Conservation (phyloP, 2,329 filamentous ascomycete genomes). For the Clonostachys sp. region DNA sequence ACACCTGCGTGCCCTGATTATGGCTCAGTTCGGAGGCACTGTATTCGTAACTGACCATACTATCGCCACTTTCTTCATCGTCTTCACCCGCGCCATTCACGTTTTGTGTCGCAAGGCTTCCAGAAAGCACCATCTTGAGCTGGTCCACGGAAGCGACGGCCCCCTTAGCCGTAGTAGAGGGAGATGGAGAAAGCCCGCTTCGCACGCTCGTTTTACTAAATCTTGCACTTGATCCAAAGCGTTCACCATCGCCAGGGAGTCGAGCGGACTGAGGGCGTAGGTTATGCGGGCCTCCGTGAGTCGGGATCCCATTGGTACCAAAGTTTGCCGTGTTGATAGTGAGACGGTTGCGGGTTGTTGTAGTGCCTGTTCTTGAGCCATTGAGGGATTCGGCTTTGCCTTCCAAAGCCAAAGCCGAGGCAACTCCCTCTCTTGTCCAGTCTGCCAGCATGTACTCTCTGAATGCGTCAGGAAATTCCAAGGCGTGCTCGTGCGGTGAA, state of each 20-base stretch:
- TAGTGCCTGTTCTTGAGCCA: constrained; percentile 67
- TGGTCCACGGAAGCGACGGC: constrained; percentile 59
- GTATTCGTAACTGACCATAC: constrained; percentile 67
- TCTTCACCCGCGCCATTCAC: constrained; percentile 25
- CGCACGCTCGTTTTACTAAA: constrained; percentile 50
- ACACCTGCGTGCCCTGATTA: constrained; percentile 28
- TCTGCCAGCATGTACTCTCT: constrained; percentile 72
- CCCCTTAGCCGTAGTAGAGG: constrained; percentile 36
- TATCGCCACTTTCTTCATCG: constrained; percentile 56
- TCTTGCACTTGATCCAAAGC: constrained; percentile 29
- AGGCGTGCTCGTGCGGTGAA: constrained; percentile 24
- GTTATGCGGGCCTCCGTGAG: constrained; percentile 40
- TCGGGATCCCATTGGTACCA: constrained; percentile 27
- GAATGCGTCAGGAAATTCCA: constrained; percentile 61
- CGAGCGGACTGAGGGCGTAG: constrained; percentile 43
- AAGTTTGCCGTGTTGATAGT: constrained; percentile 44
- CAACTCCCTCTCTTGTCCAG: constrained; percentile 74
- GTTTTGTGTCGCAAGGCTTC: constrained; percentile 35
- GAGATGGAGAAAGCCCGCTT: constrained; percentile 41
- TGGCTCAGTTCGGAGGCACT: constrained; percentile 64
- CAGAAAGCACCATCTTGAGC: constrained; percentile 56
- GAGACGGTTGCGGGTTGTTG: constrained; percentile 47
- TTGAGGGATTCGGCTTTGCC: constrained; percentile 71
- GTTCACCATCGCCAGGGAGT: constrained; percentile 22
- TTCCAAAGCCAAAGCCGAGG: constrained; percentile 63